Evolutionary conservation across 106 monocot genomes (phyloP).

Genomic region (Narthecium ossifragum): DNA sequence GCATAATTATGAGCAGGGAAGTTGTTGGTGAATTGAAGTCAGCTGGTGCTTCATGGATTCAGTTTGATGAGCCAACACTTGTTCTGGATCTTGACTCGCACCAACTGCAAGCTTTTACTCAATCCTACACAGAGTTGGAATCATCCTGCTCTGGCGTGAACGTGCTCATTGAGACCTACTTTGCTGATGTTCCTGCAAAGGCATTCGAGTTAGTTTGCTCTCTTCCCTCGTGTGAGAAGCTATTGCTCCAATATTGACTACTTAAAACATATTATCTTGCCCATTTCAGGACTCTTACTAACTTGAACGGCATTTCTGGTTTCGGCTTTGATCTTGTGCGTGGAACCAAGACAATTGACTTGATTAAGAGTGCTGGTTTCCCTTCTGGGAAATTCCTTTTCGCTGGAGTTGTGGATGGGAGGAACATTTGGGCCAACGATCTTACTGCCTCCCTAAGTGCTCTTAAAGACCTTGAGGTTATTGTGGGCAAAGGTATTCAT

Average conservation of each 20-base stretch:
- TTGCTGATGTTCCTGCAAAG: conserved; percentile 9
- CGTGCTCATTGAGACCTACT: conserved; percentile 7
- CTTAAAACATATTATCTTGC: background rate
- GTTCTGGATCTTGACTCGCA: conserved; percentile 4
- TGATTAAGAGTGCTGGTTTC: conserved; percentile 10
- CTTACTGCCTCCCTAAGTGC: conserved; percentile 10
- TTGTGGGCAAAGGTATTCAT: conserved; percentile 19
- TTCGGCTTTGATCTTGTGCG: conserved; percentile 17
- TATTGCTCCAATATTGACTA: background rate
- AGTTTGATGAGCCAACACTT: conserved; percentile 8
- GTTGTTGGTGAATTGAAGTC: conserved; percentile 17
- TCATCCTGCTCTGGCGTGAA: conserved; percentile 5
- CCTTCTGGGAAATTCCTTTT: conserved; percentile 14
- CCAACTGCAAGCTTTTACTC: conserved; percentile 7
- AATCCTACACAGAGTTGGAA: conserved; percentile 3
- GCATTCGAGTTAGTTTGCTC: conserved; percentile 10
- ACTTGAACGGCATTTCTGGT: conserved; percentile 15
- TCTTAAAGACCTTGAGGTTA: conserved; percentile 9
- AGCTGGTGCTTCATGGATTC: conserved; percentile 6
- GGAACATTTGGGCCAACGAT: conserved; percentile 24
- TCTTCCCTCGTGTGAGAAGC: background rate
- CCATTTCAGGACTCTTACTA: conserved; percentile 9
- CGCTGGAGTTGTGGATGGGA: conserved; percentile 19
- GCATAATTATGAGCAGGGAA: conserved; percentile 35
- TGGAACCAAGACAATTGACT: conserved; percentile 13